Evolutionary conservation across 345 rosid species (phyloP), one percentile per base, ranked within the genome.

Genomic region (Gossypium australe): DNA sequence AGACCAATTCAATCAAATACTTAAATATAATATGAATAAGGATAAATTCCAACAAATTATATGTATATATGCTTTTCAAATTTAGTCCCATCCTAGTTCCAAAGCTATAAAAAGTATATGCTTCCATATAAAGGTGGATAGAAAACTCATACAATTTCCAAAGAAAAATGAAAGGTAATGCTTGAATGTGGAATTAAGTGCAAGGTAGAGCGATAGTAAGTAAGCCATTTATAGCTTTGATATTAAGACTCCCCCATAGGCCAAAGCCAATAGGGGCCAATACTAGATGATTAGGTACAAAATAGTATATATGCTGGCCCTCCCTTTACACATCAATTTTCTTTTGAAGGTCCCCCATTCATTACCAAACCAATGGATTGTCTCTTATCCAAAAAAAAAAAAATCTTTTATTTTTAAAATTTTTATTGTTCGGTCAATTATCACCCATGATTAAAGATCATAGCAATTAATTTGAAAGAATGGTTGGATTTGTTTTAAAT

Each of bases 401-500:
- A 1, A 24, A 0, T 76, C 71, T 74, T 78, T 27, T 43, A 34
- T 34, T 34, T 34, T 34, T 34, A 4, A 34, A 34, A 34, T 8
- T 45, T 9, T 45, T 5, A 41, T 60, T 45, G 80, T 68, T 44
- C 74, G 16, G 82, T 80, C 67, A 75, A 77, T 78, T 70, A 25
- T 82, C 82, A 20, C 68, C 77, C 60, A 80, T 82, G 73, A 78
- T 80, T 77, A 82, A 82, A 80, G 57, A 25, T 45, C 43, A 53
- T 55, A 20, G 7, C 60, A 34, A 70, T 77, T 34, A 34, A 5
- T 34, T 34, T 34, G 41, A 34, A 34, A 34, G 7, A 34, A 4
- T 4, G 41, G 41, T 34, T 34, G 41, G 1, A 34, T 34, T 34
- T 34, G 41, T 34, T 34, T 34, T 34, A 34, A 34, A 34, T 34